phyloP scores from a whole-genome alignment of 345 rosid species.

The Aquilaria yunnanensis region DNA sequence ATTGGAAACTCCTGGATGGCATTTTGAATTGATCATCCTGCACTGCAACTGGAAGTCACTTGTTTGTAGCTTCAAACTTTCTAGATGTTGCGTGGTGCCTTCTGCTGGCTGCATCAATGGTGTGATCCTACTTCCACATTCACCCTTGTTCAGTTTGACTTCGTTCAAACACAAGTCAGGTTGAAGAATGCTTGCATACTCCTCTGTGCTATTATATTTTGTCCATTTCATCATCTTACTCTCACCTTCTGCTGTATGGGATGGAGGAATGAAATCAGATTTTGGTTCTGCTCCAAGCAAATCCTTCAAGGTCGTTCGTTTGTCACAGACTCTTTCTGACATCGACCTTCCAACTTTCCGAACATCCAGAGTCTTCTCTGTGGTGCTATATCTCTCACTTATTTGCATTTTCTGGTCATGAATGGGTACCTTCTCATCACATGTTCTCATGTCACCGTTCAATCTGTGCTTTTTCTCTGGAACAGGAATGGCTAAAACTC shows the following conservation, averaged over 20 bases:
- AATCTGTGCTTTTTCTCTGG: constrained; percentile 19
- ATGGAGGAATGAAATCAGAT: constrained; percentile 14
- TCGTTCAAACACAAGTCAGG: constrained; percentile 14
- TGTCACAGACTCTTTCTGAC: constrained; percentile 21
- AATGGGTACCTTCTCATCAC: constrained; percentile 2
- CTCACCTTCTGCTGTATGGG: constrained; percentile 23
- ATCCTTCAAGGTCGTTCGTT: constrained; percentile 31
- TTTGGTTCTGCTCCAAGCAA: constrained; percentile 35
- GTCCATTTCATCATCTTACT: constrained; percentile 4
- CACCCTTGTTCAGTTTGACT: constrained; percentile 18
- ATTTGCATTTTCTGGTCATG: constrained; percentile 12
- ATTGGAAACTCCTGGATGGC: constrained; percentile 17
- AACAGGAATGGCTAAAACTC: constrained; percentile 27
- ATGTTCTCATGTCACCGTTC: constrained; percentile 14
- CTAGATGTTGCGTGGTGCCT: constrained; percentile 12
- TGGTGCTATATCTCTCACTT: constrained; percentile 6
- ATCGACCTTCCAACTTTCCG: constrained; percentile 16
- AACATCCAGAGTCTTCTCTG: constrained; percentile 11
- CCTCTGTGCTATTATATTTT: constrained; percentile 7
- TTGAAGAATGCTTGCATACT: constrained; percentile 15
- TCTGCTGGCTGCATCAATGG: constrained; percentile 12
- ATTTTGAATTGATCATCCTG: constrained; percentile 9
- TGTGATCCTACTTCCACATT: constrained; percentile 4
- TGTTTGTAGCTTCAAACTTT: constrained; percentile 1
- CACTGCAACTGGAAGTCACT: constrained; percentile 6